Evolutionary conservation across 805 yeast genomes (phyloP).

Genomic region (Blastobotrys chiropterorum): DNA sequence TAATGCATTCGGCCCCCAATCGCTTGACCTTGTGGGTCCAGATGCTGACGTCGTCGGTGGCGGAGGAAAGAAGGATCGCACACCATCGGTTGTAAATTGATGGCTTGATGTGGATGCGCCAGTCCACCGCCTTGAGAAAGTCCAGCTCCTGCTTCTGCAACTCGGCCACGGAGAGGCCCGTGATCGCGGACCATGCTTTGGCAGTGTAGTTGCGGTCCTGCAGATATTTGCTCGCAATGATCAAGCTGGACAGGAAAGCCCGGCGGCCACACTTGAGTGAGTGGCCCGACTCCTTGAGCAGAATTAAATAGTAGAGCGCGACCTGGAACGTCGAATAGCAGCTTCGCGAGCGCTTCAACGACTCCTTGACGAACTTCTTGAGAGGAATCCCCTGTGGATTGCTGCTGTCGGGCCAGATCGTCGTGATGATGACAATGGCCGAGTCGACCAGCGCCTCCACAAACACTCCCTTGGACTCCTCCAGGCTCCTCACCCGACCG

Average conservation of each 20-base stretch:
- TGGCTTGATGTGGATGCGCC: slow-evolving; percentile 48
- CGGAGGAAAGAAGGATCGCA: slow-evolving; percentile 17
- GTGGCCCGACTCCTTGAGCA: slow-evolving; percentile 27
- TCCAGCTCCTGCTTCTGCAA: slow-evolving; percentile 48
- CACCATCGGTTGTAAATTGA: slow-evolving; percentile 42
- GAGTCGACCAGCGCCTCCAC: slow-evolving; percentile 24
- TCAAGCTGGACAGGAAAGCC: slow-evolving; percentile 59
- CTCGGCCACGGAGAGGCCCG: slow-evolving; percentile 52
- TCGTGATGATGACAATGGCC: slow-evolving; percentile 25
- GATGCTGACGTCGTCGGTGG: slow-evolving; percentile 3
- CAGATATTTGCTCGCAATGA: slow-evolving; percentile 64
- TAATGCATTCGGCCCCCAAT: neutral
- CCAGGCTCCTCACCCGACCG: neutral
- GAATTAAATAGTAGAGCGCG: slow-evolving; percentile 58
- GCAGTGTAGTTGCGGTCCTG: slow-evolving; percentile 69
- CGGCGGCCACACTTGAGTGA: slow-evolving; percentile 50
- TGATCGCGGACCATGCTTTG: slow-evolving; percentile 66
- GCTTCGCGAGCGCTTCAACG: slow-evolving; percentile 46
- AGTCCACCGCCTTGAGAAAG: slow-evolving; percentile 49
- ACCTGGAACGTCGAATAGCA: slow-evolving; percentile 59
- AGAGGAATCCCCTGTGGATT: slow-evolving; percentile 26
- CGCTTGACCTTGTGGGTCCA: slow-evolving; percentile 3
- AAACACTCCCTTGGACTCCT: slow-evolving; percentile 11
- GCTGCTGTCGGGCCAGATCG: slow-evolving; percentile 30
- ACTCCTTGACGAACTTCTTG: slow-evolving; percentile 33